Evolutionary conservation across 176 grass and related monocot genomes (phyloP), one percentile per base, ranked within the genome.

Genomic region (Oryza rufipogon): DNA sequence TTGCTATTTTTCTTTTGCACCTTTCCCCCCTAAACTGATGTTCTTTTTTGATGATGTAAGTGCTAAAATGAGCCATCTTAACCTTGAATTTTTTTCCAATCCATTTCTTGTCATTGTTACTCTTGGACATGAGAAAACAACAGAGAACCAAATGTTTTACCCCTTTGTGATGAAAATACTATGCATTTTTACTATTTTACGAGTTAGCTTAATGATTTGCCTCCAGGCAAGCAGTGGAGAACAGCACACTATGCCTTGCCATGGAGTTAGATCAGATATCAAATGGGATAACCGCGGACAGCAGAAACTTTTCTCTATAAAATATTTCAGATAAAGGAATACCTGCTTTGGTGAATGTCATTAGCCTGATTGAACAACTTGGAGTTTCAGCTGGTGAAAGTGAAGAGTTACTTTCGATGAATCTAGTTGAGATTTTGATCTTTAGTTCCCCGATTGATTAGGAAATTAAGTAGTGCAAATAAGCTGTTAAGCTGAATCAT

Each of bases 191-290:
- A 10, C 42, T 44, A 11, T 44, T 44, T 44, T 44, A 10, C 42
- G 10, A 44, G 39, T 68, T 67, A 81, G 9, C 64, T 45, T 12
- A 52, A 49, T 77, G 70, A 75, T 66, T 58, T 84, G 52, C 52
- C 68, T 71, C 80, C 71, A 66, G 42, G n/a, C 78, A 68, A 85
- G 84, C 33, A 95, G 71, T 83, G 75, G 70, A 56, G 81, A 86
- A 46, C 85, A 90, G 44, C 85, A 84, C 26, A 90, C 79, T 3
- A 13, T 66, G 78, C 83, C 66, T 66, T 82, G 14, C 49, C 15
- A 74, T 80, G 80, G 19, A 74, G 61, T 71, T 64, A 85, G 81
- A 81, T 83, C 75, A 79, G 30, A 88, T 87, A 23, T 36, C 77
- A 82, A 86, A 70, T n/a, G 16, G 11, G 66, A 87, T 19, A 65